A percentile compares a stretch with the other conserved stretches of the same genome.
Conservation (phyloP, 306 rosid genomes). For the Hylodesmum podocarpum region DNA sequence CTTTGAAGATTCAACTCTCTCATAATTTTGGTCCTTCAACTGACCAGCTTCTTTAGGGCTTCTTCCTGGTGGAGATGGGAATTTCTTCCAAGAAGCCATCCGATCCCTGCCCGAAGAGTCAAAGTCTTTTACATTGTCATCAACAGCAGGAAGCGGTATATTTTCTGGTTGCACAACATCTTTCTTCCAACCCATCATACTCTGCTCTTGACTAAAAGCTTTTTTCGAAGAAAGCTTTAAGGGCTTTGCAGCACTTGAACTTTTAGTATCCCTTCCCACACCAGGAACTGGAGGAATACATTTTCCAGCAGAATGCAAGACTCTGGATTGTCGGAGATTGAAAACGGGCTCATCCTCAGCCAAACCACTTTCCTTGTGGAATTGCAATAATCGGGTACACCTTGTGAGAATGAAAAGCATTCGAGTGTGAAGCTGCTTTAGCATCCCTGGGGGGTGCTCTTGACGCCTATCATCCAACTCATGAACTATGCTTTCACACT, state of each 20-base stretch:
- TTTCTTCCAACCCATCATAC: constrained; percentile 62
- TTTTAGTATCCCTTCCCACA: constrained; percentile 61
- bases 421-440: constrained; percentile 92
- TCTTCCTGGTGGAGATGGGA: constrained; percentile 65
- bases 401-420: constrained; percentile 98
- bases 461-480: constrained; percentile 99
- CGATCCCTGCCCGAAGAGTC: constrained; percentile 66
- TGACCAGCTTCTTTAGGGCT: constrained; percentile 55
- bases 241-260: constrained; percentile 50
- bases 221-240: constrained; percentile 71
- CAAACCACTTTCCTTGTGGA: constrained; percentile 91
- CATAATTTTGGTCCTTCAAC: constrained; percentile 62
- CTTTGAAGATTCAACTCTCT: constrained; percentile 58
- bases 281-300: constrained; percentile 61
- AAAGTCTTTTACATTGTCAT: constrained; percentile 50
- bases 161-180: constrained; percentile 48
- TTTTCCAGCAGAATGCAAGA: constrained; percentile 69
- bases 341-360: constrained; percentile 87
- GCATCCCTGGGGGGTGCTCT: constrained; percentile 86
- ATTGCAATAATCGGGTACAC: constrained; percentile 93
- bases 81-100: constrained; percentile 91
- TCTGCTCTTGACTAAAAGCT: constrained; percentile 93
- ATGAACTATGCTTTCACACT: constrained; percentile 97
- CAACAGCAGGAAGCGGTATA: constrained; percentile 43
- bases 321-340: constrained; percentile 80